Evolutionary conservation across 192 early-diverging fungal species (phyloP), one percentile per base, ranked within the genome.

Genomic region (Linnemannia elongata): DNA sequence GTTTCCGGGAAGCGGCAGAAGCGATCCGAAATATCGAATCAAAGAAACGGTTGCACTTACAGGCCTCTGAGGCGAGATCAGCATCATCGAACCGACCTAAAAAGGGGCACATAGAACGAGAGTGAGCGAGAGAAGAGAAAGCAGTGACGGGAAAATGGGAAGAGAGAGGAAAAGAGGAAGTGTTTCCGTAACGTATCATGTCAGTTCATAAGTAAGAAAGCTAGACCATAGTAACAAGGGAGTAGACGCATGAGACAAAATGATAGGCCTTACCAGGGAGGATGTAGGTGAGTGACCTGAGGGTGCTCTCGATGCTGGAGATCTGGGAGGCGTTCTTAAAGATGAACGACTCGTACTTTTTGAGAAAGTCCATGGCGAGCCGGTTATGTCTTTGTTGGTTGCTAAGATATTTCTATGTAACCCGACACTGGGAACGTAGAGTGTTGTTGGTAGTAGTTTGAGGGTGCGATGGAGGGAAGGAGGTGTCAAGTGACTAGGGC

Each of bases 41-140:
- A 17, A 72, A 15, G n/a, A 9, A 63, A 41, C 47, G 74, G 2
- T 8, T 44, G 10, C 70, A 82, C 83, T 89, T 94, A 92, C 92
- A 89, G 20, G 94, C 95, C 92, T 98, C 96, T 20, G 97, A 97
- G 15, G 95, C 96, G 49, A 99, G 91, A 82, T 99, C 98, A 24
- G 97, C 93, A 86, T 98, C 96, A 47, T 94, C 93, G 87, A 99
- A 99, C 17, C 98, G 95, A 70, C 98, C 96, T 95, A 87, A 57
- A 49, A 70, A 22, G 6, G 42, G 36, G 1, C 27, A 63, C 33
- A 73, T 22, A 66, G n/a, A 24, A 57, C n/a, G n/a, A 27, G 24
- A 60, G n/a, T 7, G n/a, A 60, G 55, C n/a, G n/a, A 60, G n/a
- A 60, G 55, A 55, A 6, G 6, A 24, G 24, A n/a, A 2, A 60